Conservation (phyloP, 805 yeast species). For the Sugiyamaella americana region DNA sequence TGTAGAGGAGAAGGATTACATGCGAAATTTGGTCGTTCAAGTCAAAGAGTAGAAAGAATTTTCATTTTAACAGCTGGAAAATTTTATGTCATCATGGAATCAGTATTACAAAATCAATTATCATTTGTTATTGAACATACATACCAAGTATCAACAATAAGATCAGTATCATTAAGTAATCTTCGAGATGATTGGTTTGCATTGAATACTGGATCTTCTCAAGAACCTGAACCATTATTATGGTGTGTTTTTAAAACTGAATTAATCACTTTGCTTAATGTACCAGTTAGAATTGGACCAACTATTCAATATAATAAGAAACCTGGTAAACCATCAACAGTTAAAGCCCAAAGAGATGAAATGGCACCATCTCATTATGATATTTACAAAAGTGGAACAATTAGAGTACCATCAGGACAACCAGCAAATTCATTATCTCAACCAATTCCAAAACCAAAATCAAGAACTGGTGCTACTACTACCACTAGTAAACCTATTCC, state of each 20-base stretch:
- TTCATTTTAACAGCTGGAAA: conserved; percentile 59
- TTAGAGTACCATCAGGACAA: conserved; percentile 71
- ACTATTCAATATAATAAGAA: conserved; percentile 82
- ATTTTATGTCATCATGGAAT: conserved; percentile 69
- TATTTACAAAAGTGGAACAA: conserved; percentile 79
- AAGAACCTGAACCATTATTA: conserved; percentile 71
- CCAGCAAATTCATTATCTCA: conserved; percentile 68
- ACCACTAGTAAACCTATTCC: conserved; percentile 1
- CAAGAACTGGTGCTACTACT: conserved; percentile 9
- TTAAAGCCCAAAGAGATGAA: conserved; percentile 60
- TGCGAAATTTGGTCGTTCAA: conserved; percentile 89
- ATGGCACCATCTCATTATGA: conserved; percentile 66
- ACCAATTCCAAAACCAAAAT: conserved; percentile 55
- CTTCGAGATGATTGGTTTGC: conserved; percentile 94
- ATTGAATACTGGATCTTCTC: conserved; percentile 44
- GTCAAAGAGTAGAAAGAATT: conserved; percentile 67
- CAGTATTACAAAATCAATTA: conserved; percentile 55
- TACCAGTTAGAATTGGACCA: conserved; percentile 61
- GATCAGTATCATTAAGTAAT: conserved; percentile 60
- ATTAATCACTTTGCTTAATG: conserved; percentile 61
- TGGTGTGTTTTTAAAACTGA: conserved; percentile 87
- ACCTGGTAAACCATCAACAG: conserved; percentile 69
- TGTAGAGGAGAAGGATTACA: conserved; percentile 72
- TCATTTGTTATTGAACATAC: conserved; percentile 56
- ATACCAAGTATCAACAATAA: conserved; percentile 54